Percentiles rank a stretch among this genome's conserved stretches.
Conservation (phyloP, 345 rosid species). For the Xanthoceras sorbifolium region DNA sequence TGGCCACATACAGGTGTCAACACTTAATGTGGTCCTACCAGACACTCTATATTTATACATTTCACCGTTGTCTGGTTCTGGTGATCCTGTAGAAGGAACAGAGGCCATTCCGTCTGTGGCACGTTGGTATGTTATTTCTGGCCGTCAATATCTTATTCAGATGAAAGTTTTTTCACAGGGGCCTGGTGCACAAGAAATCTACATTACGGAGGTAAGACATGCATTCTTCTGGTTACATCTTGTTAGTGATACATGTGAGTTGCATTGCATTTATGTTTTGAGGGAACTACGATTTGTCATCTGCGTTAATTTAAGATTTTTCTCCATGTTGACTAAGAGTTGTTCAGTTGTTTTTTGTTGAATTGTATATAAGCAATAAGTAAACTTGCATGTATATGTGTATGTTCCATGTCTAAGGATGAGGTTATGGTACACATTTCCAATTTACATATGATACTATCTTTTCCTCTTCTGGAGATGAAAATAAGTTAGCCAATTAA, state of each 20-base stretch:
- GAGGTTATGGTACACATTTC: neutral
- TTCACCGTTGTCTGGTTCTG: conserved; percentile 56
- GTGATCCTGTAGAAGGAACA: conserved; percentile 53
- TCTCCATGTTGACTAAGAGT: neutral
- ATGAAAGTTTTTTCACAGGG: conserved; percentile 71
- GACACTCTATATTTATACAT: conserved; percentile 63
- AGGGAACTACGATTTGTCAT: neutral
- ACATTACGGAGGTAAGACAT: conserved; percentile 73
- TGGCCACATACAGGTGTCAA: conserved; percentile 82
- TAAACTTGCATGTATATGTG: neutral
- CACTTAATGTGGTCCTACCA: conserved; percentile 80
- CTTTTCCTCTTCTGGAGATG: neutral
- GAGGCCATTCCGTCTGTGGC: conserved; percentile 56
- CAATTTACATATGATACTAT: neutral
- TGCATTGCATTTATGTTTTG: conserved; percentile 17
- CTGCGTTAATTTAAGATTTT: neutral
- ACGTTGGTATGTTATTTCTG: conserved; percentile 79
- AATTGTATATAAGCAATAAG: neutral
- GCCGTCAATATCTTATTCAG: conserved; percentile 65
- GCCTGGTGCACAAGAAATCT: conserved; percentile 70
- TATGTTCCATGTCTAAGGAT: neutral
- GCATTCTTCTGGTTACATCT: conserved; percentile 10
- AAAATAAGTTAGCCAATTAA: neutral
- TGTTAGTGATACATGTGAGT: conserved; percentile 2
- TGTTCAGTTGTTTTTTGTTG: neutral